These are phyloP conservation scores for Tolypocladium endophyticum DNA, from an alignment of 2,329 filamentous ascomycete genomes.

Conservation along the genomic window DNA sequence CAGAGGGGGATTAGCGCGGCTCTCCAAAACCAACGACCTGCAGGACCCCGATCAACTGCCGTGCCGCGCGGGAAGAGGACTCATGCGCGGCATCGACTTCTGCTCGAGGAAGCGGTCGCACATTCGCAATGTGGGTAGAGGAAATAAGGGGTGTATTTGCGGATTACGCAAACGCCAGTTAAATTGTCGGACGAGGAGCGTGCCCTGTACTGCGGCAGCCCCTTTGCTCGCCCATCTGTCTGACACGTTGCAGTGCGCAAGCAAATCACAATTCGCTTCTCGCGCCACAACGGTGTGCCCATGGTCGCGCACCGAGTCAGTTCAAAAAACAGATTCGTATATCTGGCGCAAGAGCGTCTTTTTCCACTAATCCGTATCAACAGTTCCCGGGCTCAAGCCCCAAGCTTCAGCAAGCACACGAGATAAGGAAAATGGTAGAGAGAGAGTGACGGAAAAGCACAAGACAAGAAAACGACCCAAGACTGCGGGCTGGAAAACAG, in stretches of 20 bases:
- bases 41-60: not conserved
- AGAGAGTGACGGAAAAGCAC: not conserved
- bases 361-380: conserved; percentile 1
- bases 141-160: not conserved
- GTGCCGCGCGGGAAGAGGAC: not conserved
- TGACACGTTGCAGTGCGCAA: not conserved
- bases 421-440: not conserved
- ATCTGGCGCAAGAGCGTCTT: conserved; percentile 1
- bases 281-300: not conserved
- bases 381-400: not conserved
- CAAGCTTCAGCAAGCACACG: not conserved
- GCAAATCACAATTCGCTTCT: not conserved
- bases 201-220: not conserved
- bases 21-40: conserved; percentile 1
- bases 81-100: not conserved
- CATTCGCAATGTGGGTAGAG: too few species aligned
- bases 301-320: not conserved
- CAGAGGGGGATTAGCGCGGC: not conserved
- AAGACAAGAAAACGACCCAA: not conserved
- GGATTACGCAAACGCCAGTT: too few species aligned
- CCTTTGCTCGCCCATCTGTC: not conserved
- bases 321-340: conserved; percentile 2
- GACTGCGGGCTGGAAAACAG: not conserved
- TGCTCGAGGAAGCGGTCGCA: not conserved
- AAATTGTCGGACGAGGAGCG: not conserved